Base-by-base conservation (phyloP, 345 rosid species). In the Salix dunnii region DNA sequence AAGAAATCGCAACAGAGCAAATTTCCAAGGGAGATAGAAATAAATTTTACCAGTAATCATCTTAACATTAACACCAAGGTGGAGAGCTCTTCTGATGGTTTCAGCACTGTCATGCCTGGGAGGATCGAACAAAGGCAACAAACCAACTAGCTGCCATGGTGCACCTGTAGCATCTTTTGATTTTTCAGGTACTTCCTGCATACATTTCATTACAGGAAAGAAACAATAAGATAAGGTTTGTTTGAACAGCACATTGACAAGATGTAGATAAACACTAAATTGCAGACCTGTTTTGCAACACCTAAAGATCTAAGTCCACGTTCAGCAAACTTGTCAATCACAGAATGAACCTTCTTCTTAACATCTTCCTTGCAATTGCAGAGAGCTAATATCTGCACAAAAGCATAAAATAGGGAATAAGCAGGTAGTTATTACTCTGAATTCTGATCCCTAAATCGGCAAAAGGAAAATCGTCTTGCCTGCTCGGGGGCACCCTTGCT, bases 41-140 rank as follows among this genome's bases (percentile, higher is more conserved):
- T 60, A 79, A 74, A 6, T 43, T 77, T 76, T 83, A 93, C 98
- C 98, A 1, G 95, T 91, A 77, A 93, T 93, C 98, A 93, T 93
- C 84, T 93, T 93, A 61, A 93, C 98, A 79, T 90, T 93, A 69
- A 93, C 95, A 33, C 98, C 98, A 31, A 93, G 94, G 83, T 91
- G 86, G 70, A 94, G 89, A 70, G 98, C 98, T 80, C 92, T 91
- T 84, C 93, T 88, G 68, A 94, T 92, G 72, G 98, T 92, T 85
- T 94, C 98, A 20, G 98, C 97, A 84, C 98, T 94, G 67, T 94
- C 98, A 76, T 94, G 98, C 85, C 98, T 90, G 1, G 97, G 98
- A 71, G 98, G 98, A 88, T 94, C 98, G 74, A 94, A 94, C 43
- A 94, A 90, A 58, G 98, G 92, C 84, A 94, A 77, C 77, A 94